A percentile compares a stretch with the other conserved stretches of the same genome.
phyloP scores from a whole-genome alignment of 306 rosid species.

The Lotus japonicus region DNA sequence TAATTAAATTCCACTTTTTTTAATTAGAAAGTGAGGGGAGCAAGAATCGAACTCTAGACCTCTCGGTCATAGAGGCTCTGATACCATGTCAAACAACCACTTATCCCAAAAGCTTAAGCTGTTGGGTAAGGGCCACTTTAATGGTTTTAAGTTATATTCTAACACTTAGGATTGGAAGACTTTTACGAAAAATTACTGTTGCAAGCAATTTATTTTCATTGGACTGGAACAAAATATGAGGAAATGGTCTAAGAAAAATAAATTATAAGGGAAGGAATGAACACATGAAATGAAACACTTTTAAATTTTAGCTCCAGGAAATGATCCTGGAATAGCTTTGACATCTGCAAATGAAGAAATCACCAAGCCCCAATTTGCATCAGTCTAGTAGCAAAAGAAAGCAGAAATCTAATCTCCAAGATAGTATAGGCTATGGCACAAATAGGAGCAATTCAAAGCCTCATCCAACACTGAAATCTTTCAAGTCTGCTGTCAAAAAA shows the following conservation, averaged over 20 bases:
- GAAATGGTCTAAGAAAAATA: constrained; percentile 33
- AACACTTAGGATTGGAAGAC: background rate
- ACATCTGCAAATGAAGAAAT: constrained; percentile 55
- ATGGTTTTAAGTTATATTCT: no score
- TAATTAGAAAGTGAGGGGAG: no score
- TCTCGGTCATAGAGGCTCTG: no score
- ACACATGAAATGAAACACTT: background rate
- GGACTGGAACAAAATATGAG: constrained; percentile 14
- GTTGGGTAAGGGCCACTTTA: no score
- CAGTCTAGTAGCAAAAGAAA: constrained; percentile 30
- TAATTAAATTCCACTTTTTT: no score
- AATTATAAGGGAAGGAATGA: background rate
- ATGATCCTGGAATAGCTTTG: constrained; percentile 11
- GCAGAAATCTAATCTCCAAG: background rate
- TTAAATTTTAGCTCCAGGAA: background rate
- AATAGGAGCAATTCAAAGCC: constrained; percentile 12
- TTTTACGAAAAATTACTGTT: background rate
- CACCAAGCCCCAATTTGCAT: constrained; percentile 15
- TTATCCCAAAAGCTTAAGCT: no score
- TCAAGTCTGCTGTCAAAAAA: constrained; percentile 49
- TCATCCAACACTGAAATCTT: constrained; percentile 18
- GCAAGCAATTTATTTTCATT: constrained; percentile 12
- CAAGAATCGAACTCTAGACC: no score
- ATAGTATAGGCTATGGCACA: background rate
- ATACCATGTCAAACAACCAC: no score